These are phyloP conservation scores for Rhinocladiella similis DNA, from an alignment of 2,329 filamentous ascomycete species.

Conservation along the genomic window DNA sequence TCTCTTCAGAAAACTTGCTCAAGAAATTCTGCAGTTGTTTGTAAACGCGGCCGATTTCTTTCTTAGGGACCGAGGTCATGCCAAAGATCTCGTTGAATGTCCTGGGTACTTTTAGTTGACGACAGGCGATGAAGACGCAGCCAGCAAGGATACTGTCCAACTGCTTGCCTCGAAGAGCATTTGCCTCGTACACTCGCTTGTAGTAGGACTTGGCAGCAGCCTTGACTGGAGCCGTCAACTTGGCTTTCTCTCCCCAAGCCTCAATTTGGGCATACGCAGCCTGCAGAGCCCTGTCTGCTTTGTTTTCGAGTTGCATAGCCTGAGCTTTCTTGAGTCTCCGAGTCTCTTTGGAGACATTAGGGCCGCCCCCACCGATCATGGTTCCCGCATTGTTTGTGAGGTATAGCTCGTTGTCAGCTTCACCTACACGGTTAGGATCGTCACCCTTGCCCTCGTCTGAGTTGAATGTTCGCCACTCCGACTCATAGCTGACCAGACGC, in stretches of 20 bases:
- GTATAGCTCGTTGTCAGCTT: constrained; percentile 87
- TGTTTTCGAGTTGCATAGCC: constrained; percentile 78
- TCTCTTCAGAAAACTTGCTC: constrained; percentile 58
- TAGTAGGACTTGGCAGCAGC: constrained; percentile 93
- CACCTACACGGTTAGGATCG: constrained; percentile 93
- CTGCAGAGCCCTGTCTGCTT: constrained; percentile 77
- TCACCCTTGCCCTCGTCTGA: constrained; percentile 92
- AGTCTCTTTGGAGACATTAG: constrained; percentile 54
- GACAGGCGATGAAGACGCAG: constrained; percentile 96
- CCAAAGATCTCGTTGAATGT: constrained; percentile 95
- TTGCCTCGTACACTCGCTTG: constrained; percentile 90
- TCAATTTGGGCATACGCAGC: constrained; percentile 87
- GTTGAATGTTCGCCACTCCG: constrained; percentile 98
- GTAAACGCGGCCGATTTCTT: constrained; percentile 95
- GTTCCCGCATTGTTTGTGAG: constrained; percentile 56
- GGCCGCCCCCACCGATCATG: constrained; percentile 59
- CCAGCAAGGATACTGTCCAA: constrained; percentile 92
- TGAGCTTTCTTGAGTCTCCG: constrained; percentile 80
- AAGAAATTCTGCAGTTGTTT: constrained; percentile 90
- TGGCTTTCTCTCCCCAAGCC: constrained; percentile 79
- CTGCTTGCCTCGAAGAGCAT: constrained; percentile 92
- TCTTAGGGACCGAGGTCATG: constrained; percentile 90
- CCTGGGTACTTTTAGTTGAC: constrained; percentile 80
- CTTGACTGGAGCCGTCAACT: constrained; percentile 75
- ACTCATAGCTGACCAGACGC: constrained; percentile 90